Evolutionary conservation across 805 yeast genomes (phyloP), one percentile per base, ranked within the genome.

Genomic region (Cyberlindnera maclurae): DNA sequence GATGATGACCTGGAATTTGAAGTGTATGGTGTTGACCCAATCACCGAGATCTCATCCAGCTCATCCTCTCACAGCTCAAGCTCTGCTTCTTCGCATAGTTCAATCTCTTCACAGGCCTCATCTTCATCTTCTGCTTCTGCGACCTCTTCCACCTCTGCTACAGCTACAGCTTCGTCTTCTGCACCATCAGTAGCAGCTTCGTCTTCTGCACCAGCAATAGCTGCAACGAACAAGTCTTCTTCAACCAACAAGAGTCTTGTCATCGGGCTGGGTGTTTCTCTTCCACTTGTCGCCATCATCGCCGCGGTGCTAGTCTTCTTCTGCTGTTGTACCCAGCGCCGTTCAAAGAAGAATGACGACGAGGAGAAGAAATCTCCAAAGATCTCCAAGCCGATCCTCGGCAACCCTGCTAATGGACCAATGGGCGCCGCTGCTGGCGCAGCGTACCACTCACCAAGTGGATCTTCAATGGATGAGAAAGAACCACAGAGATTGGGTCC

Each of bases 201-300:
- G n/a, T n/a, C n/a, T n/a, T n/a, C n/a, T n/a, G 17, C 32, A 36
- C 31, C 28, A 29, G 33, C 36, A 31, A 6, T 15, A 5, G 24
- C 24, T 20, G 24, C 24, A 6, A 22, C 16, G 16, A 36, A 26
- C 22, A 40, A 44, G 37, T 37, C 49, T 36, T 36, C 43, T 38
- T 38, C 56, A 28, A 62, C 60, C 32, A 68, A 65, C 37, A 80
- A 73, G 47, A 72, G 74, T 3, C 65, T 85, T n/a, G 96, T 95
- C 0, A 83, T 90, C 54, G 95, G 89, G 1, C 71, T 89, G 43
- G 97, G 96, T 39, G 89, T 84, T n/a, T 85, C 82, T 2, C 70
- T 93, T 34, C 95, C 96, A 1, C 55, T 72, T 0, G 62, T 75
- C 3, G 70, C 71, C 2, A 50, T 83, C 0, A 50, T 78, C 8